Evolutionary conservation across 192 early-diverging fungal genomes (phyloP).

Genomic region (Obelidium mucronatum): DNA sequence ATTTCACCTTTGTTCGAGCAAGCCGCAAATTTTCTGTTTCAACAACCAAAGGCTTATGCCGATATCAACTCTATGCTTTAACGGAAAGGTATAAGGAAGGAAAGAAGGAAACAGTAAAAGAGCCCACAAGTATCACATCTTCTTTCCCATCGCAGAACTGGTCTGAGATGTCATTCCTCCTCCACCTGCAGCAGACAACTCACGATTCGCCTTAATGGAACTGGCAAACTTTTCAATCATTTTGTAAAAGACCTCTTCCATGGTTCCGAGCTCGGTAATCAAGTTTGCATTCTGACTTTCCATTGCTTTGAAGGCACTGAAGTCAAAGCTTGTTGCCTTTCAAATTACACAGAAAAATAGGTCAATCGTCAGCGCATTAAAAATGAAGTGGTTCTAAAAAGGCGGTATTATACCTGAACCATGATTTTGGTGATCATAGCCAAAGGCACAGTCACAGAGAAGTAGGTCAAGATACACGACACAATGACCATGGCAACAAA

Average conservation of each 20-base stretch:
- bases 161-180: too few relatives aligned
- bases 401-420: neutral
- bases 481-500: neutral
- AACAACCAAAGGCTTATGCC: too few relatives aligned
- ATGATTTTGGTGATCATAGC: conserved; percentile 5
- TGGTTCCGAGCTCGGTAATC: conserved; percentile 13
- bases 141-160: too few relatives aligned
- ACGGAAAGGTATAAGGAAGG: too few relatives aligned
- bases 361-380: neutral
- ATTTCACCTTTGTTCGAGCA: too few relatives aligned
- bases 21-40: too few relatives aligned
- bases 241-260: conserved; percentile 16
- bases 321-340: conserved; percentile 7
- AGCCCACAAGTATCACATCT: too few relatives aligned
- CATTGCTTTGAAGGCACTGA: conserved; percentile 17
- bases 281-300: conserved; percentile 8
- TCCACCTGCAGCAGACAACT: neutral
- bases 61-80: too few relatives aligned
- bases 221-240: conserved; percentile 24
- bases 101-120: too few relatives aligned
- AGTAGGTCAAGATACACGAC: neutral
- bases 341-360: neutral
- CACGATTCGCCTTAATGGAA: conserved; percentile 18
- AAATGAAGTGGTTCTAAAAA: neutral
- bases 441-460: neutral